Evolutionary conservation across 176 grass and related monocot genomes (phyloP), one percentile per base, ranked within the genome.

Genomic region (Raddia guianensis): DNA sequence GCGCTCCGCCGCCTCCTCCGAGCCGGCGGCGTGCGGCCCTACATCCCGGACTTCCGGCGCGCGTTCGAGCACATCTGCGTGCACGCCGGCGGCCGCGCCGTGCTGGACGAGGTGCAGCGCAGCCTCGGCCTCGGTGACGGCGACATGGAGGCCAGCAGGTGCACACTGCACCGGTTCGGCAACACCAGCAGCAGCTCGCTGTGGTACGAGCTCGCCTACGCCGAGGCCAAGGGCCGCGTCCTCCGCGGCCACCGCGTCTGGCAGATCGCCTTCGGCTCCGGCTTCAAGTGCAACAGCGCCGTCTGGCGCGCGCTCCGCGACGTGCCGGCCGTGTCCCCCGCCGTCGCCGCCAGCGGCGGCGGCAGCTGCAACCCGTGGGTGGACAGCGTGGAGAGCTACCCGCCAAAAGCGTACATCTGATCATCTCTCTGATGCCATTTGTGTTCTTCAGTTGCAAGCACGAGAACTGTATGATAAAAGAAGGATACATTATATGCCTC

Each of bases 31-130:
- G 77, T 42, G 46, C 83, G 88, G 0, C 89, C 92, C 0, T 94
- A 94, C 72, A 94, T 94, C 61, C 92, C 92, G 12, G 76, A 91
- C 76, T 94, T 94, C 86, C 84, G 80, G 19, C 89, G 84, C 50
- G 89, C 92, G 59, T 94, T 94, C 80, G 92, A 94, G 58, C 92
- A 94, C 79, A 91, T 94, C 79, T 94, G 92, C 70, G 89, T 94
- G 77, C 92, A 94, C 43, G 89, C 92, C 10, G 92, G 92, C 5
- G 92, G 92, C 9, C 83, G 92, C 9, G 89, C 92, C 11, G 92
- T 94, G 77, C 81, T 94, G 40, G 92, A 91, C 33, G 92, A 91
- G 75, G 68, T 94, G 51, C 89, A 94, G 59, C 90, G 90, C 18
- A 94, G 90, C 78, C 84, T 94, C n/a, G 37, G 37, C 37, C 37